Evolutionary conservation across 2,329 filamentous ascomycete species (phyloP).

Genomic region (Exophiala spinifera): DNA sequence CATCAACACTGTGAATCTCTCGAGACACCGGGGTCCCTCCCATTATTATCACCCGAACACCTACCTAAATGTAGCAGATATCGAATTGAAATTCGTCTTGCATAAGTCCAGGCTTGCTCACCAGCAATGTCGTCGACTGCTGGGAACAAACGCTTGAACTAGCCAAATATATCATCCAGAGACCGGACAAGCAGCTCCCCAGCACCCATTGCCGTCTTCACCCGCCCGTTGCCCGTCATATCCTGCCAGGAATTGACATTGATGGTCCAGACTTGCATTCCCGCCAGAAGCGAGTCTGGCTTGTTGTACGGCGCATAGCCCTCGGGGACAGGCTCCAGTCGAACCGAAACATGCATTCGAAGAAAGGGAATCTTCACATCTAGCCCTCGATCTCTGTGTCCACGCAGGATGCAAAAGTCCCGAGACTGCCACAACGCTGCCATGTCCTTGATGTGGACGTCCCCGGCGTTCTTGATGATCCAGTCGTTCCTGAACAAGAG

Average conservation of each 20-base stretch:
- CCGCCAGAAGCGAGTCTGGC: background rate
- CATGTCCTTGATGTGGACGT: constrained; percentile 1
- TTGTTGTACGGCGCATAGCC: background rate
- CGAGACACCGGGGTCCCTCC: no score
- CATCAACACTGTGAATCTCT: no score
- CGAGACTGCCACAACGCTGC: background rate
- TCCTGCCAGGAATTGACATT: background rate
- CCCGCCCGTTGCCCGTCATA: background rate
- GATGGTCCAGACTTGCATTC: background rate
- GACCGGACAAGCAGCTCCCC: background rate
- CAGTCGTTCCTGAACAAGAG: constrained; percentile 16
- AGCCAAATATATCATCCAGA: background rate
- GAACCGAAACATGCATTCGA: background rate
- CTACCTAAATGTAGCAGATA: background rate
- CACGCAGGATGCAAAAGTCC: background rate
- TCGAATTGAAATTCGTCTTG: background rate
- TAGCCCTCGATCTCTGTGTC: background rate
- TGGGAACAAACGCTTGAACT: background rate
- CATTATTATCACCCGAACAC: no score
- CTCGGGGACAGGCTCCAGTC: background rate
- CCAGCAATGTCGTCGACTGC: background rate
- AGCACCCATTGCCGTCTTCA: background rate
- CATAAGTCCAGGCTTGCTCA: background rate
- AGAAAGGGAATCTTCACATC: background rate
- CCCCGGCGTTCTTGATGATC: constrained; percentile 6